These are phyloP conservation scores for Inga leiocalycina DNA, from an alignment of 306 rosid genomes.

Conservation along the genomic window DNA sequence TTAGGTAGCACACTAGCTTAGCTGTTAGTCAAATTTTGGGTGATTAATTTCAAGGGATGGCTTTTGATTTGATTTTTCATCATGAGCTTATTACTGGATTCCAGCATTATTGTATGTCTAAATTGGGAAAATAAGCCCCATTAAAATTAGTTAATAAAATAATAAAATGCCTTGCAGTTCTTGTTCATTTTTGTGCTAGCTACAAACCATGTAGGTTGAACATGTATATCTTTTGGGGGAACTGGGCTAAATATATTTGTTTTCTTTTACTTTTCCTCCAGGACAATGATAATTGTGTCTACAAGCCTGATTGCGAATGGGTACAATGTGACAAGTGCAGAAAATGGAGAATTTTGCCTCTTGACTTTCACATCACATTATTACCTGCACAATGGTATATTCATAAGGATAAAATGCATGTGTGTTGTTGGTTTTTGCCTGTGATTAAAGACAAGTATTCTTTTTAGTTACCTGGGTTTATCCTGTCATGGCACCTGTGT, in stretches of 20 bases:
- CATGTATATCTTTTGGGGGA: not conserved
- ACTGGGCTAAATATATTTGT: not conserved
- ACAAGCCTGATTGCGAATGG: slow-evolving; percentile 61
- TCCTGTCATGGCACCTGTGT: not conserved
- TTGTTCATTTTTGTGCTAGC: not conserved
- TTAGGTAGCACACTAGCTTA: not conserved
- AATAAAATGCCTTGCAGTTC: not conserved
- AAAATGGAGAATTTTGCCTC: slow-evolving; percentile 57
- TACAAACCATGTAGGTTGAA: not conserved
- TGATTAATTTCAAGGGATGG: slow-evolving; percentile 11
- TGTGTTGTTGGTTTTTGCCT: not conserved
- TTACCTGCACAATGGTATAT: slow-evolving; percentile 54
- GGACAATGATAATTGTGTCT: slow-evolving; percentile 37
- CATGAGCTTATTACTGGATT: not conserved
- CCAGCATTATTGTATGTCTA: slow-evolving; percentile 1
- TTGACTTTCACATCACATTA: slow-evolving; percentile 34
- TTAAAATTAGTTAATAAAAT: not conserved
- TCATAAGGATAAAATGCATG: slow-evolving; percentile 8
- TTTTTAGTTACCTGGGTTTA: not conserved
- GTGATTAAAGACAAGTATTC: not conserved
- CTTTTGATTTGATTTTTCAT: slow-evolving; percentile 7
- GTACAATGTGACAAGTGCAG: slow-evolving; percentile 70
- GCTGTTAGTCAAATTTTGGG: slow-evolving; percentile 15
- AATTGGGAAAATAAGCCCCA: not conserved
- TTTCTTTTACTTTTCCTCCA: slow-evolving; percentile 16